Base-by-base conservation (phyloP, 129 eudicot genomes). In the Tagetes erecta region DNA sequence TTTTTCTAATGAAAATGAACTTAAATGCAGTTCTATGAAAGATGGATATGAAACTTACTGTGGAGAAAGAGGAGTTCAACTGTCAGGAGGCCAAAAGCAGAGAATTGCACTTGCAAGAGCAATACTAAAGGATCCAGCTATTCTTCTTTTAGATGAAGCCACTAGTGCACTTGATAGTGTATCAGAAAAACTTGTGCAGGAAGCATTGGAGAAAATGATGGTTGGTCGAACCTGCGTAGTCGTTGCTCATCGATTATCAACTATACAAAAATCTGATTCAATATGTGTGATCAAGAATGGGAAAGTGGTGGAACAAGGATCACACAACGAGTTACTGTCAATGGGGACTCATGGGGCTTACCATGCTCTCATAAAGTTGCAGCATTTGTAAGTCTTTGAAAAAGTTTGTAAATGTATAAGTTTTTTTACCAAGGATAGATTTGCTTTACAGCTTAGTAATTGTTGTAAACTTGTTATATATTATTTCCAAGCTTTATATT, bases 21-120 rank as follows among this genome's bases (percentile, higher is more conserved):
- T 34, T 13, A 4, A 68, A 67, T 78, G 83, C 72, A 85, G 95
- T 74, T 84, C 87, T n/a, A 75, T 83, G 87, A 88, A 86, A 66
- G 87, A 86, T 56, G 95, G 91, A 76, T 88, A 88, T 9, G 71
- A 86, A 60, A 88, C 95, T 35, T 84, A 83, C 77, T 88, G 95
- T 64, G 95, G 95, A 51, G 91, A 88, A 73, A 81, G 91, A 82
- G 95, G 95, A 50, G 87, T 80, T 39, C 91, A 88, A 60, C 80
- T 88, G 6, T 88, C 95, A 47, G 95, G 95, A 77, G 91, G 91
- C 38, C 95, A 88, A 10, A 88, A 86, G 82, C 94, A 88, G 66
- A 60, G 95, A 45, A 84, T 88, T 8, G 91, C 91, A 50, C 88
- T 88, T 49, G 95, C 95, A 14, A 81, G 91, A 65, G 91, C 95